Evolutionary conservation across 257 asterid genomes (phyloP).

Genomic region (Fraxinus excelsior): DNA sequence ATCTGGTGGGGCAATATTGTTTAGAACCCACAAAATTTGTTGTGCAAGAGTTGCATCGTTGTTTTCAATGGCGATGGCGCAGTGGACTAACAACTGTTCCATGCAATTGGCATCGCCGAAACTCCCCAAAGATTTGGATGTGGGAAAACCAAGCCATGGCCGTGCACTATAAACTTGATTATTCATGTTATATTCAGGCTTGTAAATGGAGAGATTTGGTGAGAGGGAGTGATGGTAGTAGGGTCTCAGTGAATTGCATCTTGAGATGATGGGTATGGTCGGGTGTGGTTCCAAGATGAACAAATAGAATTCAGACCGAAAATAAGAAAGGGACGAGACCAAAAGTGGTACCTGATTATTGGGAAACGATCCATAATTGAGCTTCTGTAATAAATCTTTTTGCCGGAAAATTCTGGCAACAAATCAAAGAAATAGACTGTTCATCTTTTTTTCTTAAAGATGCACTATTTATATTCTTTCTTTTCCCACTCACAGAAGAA

Average conservation of each 20-base stretch:
- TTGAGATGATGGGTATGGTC: constrained; percentile 19
- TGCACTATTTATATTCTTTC: constrained; percentile 36
- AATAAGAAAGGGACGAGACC: constrained; percentile 78
- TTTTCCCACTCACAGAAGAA: constrained; percentile 41
- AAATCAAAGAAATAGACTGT: constrained; percentile 60
- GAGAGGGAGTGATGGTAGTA: constrained; percentile 38
- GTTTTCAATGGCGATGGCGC: constrained; percentile 83
- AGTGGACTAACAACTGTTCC: constrained; percentile 88
- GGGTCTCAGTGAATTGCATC: constrained; percentile 73
- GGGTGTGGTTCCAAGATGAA: background rate
- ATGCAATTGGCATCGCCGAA: constrained; percentile 83
- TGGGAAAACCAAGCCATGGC: constrained; percentile 68
- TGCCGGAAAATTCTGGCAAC: constrained; percentile 32
- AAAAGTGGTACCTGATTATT: constrained; percentile 65
- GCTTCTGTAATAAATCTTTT: constrained; percentile 6
- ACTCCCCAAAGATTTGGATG: constrained; percentile 44
- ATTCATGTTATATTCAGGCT: constrained; percentile 31
- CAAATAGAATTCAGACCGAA: constrained; percentile 28
- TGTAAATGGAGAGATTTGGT: constrained; percentile 43
- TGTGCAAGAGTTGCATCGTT: constrained; percentile 91
- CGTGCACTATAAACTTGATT: constrained; percentile 35
- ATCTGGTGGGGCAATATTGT: constrained; percentile 92
- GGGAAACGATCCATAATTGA: constrained; percentile 58
- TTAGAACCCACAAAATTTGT: constrained; percentile 92
- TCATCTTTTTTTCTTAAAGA: constrained; percentile 47